Base-by-base conservation (phyloP, 768 basidiomycete species). In the Strobilomyces confusus region DNA sequence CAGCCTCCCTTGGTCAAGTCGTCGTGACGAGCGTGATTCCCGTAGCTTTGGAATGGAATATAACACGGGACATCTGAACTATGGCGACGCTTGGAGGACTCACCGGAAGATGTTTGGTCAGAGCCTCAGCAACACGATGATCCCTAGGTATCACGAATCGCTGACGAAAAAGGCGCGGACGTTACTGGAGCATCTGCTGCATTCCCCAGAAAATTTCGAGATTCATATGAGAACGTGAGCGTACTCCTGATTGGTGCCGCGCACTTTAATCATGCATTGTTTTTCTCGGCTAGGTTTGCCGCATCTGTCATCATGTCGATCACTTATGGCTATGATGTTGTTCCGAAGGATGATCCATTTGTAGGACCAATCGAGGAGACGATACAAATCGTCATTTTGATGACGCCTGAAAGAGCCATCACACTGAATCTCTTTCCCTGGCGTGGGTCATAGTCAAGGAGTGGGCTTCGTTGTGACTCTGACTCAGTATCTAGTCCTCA, bases 41-140 rank as follows among this genome's bases (percentile, higher is more conserved):
- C 41, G 9, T 38, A 68, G 67, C 11, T 64, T 66, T 46, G 60
- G 64, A 19, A 22, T 64, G 42, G 60, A 62, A 19, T 66, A 59
- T 23, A 66, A 56, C 50, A 63, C 61, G 19, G 59, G 52, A 0
- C 56, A 64, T 44, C 32, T 61, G 20, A 51, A 56, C 11, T 66
- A 60, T 22, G 60, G 57, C n/a, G 54, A 59, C 9, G 40, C 44
- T 25, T 63, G 55, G 52, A 59, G 51, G 19, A 20, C 34, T 33
- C 64, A 66, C 23, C 45, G 57, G n/a, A 62, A 51, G 22, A 49
- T 68, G 11, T 50, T 58, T 13, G 53, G 59, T 30, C 58, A 55
- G 32, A 51, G 37, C 15, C 43, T 67, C 3, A 49, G 52, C 25
- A 54, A 40, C 17, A 49, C 60, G 20, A 34, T 48, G 8, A 52